phyloP scores from a whole-genome alignment of 1,284 basidiomycete species.

The Ganoderma resinaceum region DNA sequence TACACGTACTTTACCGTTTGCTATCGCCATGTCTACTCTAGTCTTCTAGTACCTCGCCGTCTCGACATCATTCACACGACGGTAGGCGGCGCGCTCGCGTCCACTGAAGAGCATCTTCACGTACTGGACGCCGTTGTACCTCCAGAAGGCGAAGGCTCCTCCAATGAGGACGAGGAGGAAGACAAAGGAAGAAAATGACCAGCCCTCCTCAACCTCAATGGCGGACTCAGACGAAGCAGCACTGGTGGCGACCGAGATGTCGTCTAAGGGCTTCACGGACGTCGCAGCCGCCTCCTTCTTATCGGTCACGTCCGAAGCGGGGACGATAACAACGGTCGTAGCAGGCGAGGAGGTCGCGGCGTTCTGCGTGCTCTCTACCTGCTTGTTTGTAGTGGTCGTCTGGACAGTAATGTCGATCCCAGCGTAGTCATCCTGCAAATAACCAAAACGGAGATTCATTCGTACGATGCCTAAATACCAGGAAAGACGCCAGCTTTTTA shows the following conservation, averaged over 20 bases:
- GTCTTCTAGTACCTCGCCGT: constrained; percentile 26
- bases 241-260: constrained; percentile 31
- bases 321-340: constrained; percentile 18
- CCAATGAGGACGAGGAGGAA: constrained; percentile 34
- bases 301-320: constrained; percentile 26
- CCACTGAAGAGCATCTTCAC: constrained; percentile 50
- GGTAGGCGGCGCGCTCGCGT: constrained; percentile 50
- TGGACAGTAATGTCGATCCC: neutral
- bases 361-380: neutral
- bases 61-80: constrained; percentile 58
- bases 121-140: constrained; percentile 59
- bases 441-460: constrained; percentile 59
- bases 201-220: constrained; percentile 21
- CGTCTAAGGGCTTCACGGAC: constrained; percentile 32
- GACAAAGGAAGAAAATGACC: constrained; percentile 33
- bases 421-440: constrained; percentile 30
- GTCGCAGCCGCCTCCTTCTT: constrained; percentile 28
- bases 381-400: neutral
- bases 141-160: constrained; percentile 60
- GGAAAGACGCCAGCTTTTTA: constrained; percentile 58
- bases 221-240: constrained; percentile 18
- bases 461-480: constrained; percentile 46
- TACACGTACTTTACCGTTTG: neutral
- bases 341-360: neutral
- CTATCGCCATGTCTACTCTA: neutral